Conservation (phyloP, 495 filamentous ascomycete species). For the Extremus antarcticus region DNA sequence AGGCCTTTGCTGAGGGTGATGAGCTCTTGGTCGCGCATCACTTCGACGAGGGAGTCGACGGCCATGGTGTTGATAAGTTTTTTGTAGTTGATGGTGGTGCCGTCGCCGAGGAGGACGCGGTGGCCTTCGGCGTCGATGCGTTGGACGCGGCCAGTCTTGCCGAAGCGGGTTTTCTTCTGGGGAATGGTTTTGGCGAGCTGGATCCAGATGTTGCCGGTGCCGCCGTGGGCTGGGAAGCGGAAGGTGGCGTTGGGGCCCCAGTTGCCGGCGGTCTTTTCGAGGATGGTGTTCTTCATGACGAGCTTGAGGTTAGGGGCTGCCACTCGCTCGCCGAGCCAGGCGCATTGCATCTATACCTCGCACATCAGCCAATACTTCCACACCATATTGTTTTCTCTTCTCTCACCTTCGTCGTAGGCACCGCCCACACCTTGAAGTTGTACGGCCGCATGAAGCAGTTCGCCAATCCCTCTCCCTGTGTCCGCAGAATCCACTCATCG, state of each 20-base stretch:
- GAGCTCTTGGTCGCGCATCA: constrained; percentile 78
- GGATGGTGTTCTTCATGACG: constrained; percentile 86
- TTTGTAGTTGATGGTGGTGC: constrained; percentile 81
- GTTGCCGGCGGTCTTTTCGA: constrained; percentile 91
- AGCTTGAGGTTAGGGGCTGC: constrained; percentile 94
- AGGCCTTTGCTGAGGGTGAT: constrained; percentile 76
- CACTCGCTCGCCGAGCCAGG: constrained; percentile 97
- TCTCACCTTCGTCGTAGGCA: constrained; percentile 85
- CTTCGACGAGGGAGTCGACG: constrained; percentile 77
- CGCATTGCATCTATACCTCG: constrained; percentile 82
- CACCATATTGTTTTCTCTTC: constrained; percentile 3
- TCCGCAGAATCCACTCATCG: constrained; percentile 96
- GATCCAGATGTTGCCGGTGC: constrained; percentile 98
- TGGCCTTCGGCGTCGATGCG: constrained; percentile 79
- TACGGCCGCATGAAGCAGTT: constrained; percentile 98
- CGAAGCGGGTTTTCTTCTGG: constrained; percentile 80
- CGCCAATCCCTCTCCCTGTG: constrained; percentile 80
- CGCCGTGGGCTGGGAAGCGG: constrained; percentile 91
- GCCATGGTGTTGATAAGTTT: constrained; percentile 96
- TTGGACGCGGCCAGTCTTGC: constrained; percentile 69
- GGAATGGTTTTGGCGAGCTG: constrained; percentile 90
- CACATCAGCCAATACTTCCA: not conserved
- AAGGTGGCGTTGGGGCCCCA: constrained; percentile 99
- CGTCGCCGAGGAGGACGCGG: constrained; percentile 69
- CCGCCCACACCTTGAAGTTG: constrained; percentile 99